Evolutionary conservation across 257 asterid species (phyloP).

Genomic region (Fraxinus quadrangulata): DNA sequence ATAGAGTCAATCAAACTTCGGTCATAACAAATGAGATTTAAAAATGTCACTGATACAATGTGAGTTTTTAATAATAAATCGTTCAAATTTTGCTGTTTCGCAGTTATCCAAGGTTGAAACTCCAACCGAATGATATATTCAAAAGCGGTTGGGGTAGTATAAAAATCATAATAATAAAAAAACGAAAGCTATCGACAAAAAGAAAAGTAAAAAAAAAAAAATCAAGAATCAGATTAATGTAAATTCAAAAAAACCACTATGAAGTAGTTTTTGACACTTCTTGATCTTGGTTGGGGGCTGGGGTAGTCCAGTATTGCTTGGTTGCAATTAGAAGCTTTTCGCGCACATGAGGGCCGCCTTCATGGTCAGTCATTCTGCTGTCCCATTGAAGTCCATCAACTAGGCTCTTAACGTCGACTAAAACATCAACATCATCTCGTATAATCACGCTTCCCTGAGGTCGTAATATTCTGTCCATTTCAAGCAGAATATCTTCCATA

Average conservation of each 20-base stretch:
- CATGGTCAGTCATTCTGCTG: slow-evolving; percentile 79
- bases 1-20: not conserved
- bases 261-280: slow-evolving; percentile 34
- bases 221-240: not conserved
- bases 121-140: not conserved
- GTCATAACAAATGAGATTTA: not conserved
- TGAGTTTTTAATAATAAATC: not conserved
- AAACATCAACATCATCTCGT: slow-evolving; percentile 77
- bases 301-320: slow-evolving; percentile 89
- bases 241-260: slow-evolving; percentile 17
- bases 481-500: slow-evolving; percentile 67
- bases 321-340: slow-evolving; percentile 78
- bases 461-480: slow-evolving; percentile 83
- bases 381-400: slow-evolving; percentile 79
- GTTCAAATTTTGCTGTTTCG: not conserved
- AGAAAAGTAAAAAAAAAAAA: not conserved
- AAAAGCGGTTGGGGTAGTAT: not conserved
- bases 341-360: slow-evolving; percentile 80
- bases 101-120: not conserved
- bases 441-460: slow-evolving; percentile 83
- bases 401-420: slow-evolving; percentile 61
- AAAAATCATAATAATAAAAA: not conserved
- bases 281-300: slow-evolving; percentile 44
- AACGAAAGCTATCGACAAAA: slow-evolving; percentile 26
- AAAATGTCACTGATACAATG: not conserved